Evolutionary conservation across 2,329 filamentous ascomycete genomes (phyloP).

Genomic region (Verticillium nubilum): DNA sequence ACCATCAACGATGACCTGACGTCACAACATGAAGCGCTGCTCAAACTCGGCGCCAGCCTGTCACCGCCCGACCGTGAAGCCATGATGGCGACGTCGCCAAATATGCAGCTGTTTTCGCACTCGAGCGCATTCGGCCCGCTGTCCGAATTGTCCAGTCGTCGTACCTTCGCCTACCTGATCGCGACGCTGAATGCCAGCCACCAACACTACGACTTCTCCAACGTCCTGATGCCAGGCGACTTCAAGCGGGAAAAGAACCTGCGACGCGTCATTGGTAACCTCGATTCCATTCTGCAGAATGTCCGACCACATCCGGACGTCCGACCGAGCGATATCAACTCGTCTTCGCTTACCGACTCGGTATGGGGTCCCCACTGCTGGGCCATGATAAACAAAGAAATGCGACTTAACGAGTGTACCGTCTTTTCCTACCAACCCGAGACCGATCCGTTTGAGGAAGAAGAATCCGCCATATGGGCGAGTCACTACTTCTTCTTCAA

Average conservation of each 20-base stretch:
- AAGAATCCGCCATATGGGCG: slow-evolving; percentile 91
- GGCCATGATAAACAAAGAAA: slow-evolving; percentile 88
- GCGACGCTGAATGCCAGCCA: slow-evolving; percentile 95
- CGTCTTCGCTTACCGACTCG: slow-evolving; percentile 38
- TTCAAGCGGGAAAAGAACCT: slow-evolving; percentile 82
- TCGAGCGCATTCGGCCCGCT: slow-evolving; percentile 90
- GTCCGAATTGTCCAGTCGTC: slow-evolving; percentile 79
- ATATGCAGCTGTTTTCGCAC: slow-evolving; percentile 58
- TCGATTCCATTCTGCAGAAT: slow-evolving; percentile 84
- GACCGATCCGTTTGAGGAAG: slow-evolving; percentile 85
- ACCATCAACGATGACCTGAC: slow-evolving; percentile 89
- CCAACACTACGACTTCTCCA: slow-evolving; percentile 87
- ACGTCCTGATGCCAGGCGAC: slow-evolving; percentile 81
- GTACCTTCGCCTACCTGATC: slow-evolving; percentile 93
- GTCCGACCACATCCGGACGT: slow-evolving; percentile 61
- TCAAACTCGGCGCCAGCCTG: slow-evolving; percentile 80
- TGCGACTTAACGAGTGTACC: slow-evolving; percentile 83
- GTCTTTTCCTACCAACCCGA: slow-evolving; percentile 87
- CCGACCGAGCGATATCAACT: slow-evolving; percentile 34
- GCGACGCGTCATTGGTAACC: slow-evolving; percentile 74
- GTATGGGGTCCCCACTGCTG: slow-evolving; percentile 89
- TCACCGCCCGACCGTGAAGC: slow-evolving; percentile 75
- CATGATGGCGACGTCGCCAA: slow-evolving; percentile 61
- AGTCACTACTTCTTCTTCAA: slow-evolving; percentile 98
- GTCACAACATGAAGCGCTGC: slow-evolving; percentile 81